phyloP scores from a whole-genome alignment of 805 yeast species.

The Metschnikowia corniflorae region DNA sequence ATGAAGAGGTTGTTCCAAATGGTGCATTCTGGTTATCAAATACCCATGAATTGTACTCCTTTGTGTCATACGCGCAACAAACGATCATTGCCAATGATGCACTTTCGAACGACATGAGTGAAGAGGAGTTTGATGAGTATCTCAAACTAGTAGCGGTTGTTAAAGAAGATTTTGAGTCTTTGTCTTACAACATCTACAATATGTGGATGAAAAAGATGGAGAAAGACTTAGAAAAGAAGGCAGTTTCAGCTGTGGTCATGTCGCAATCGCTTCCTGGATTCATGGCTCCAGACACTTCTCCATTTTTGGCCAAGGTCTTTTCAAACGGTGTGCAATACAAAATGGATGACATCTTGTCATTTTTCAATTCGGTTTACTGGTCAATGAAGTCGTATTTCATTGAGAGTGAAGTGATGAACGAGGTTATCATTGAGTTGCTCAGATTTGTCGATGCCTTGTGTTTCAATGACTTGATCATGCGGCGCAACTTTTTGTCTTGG shows the following conservation, averaged over 20 bases:
- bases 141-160: constrained; percentile 84
- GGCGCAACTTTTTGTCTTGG: constrained; percentile 94
- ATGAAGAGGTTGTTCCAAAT: constrained; percentile 81
- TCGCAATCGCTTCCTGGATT: constrained; percentile 97
- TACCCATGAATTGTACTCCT: constrained; percentile 91
- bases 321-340: constrained; percentile 67
- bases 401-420: constrained; percentile 79
- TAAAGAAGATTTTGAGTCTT: constrained; percentile 88
- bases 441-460: constrained; percentile 88
- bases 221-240: constrained; percentile 84
- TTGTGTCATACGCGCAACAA: constrained; percentile 88
- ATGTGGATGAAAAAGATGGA: constrained; percentile 97
- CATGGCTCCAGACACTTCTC: constrained; percentile 76
- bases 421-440: constrained; percentile 77
- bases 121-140: constrained; percentile 85
- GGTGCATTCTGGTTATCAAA: constrained; percentile 98
- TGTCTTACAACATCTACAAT: constrained; percentile 90
- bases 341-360: constrained; percentile 91
- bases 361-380: constrained; percentile 88
- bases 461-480: constrained; percentile 92
- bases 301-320: constrained; percentile 81
- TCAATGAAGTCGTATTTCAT: constrained; percentile 88
- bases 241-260: constrained; percentile 89
- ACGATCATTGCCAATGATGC: constrained; percentile 85
- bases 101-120: constrained; percentile 79